Evolutionary conservation across 2,329 filamentous ascomycete species (phyloP).

Genomic region (Claviceps monticola): DNA sequence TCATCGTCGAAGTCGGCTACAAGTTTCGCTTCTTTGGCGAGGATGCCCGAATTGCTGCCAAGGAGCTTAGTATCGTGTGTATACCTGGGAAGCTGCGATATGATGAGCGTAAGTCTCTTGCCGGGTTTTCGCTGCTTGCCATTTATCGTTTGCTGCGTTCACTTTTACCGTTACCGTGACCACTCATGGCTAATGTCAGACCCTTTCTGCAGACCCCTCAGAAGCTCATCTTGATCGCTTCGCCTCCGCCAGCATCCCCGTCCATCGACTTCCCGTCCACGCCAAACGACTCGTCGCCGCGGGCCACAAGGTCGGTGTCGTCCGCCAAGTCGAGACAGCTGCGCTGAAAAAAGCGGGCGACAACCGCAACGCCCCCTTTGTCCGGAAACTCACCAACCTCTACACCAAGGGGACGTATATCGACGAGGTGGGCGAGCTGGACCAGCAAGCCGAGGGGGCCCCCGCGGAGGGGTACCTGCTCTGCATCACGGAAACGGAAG

Average conservation of each 20-base stretch:
- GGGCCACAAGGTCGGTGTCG: conserved; percentile 91
- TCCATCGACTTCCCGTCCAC: conserved; percentile 82
- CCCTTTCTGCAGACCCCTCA: conserved; percentile 46
- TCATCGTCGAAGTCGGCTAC: conserved; percentile 93
- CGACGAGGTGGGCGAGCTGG: conserved; percentile 76
- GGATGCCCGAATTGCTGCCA: conserved; percentile 78
- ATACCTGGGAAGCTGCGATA: conserved; percentile 92
- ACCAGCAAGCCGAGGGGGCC: conserved; percentile 31
- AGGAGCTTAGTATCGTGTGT: conserved; percentile 86
- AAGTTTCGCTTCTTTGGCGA: conserved; percentile 97
- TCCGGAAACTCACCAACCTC: conserved; percentile 83
- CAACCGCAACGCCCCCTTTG: conserved; percentile 84
- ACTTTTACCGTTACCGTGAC: no score
- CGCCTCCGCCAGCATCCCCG: conserved; percentile 88
- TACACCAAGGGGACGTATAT: conserved; percentile 98
- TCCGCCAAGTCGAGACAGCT: conserved; percentile 87
- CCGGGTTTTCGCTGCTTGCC: background rate
- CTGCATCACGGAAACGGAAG: conserved; percentile 78
- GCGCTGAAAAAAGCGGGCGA: conserved; percentile 91
- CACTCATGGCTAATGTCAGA: no score
- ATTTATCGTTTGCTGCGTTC: no score
- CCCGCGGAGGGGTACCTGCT: conserved; percentile 74
- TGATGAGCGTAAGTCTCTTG: conserved; percentile 55
- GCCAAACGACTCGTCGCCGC: conserved; percentile 85
- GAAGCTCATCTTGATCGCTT: conserved; percentile 88